Base-by-base conservation (phyloP, 2,329 filamentous ascomycete species). In the Alternaria infectoria region DNA sequence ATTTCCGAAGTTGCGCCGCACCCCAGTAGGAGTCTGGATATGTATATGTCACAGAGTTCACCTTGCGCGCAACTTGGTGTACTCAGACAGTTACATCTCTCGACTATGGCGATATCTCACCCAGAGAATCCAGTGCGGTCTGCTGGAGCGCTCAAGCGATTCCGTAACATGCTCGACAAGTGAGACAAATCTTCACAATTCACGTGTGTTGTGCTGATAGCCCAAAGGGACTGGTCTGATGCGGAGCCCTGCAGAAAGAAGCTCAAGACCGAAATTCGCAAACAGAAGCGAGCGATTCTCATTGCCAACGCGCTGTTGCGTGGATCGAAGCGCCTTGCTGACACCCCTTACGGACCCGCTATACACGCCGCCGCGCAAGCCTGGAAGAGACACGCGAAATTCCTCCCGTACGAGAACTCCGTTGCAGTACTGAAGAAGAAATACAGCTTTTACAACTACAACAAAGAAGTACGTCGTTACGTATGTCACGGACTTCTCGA, bases 1-100 rank as follows among this genome's bases (percentile, higher is more conserved):
- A 40, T 40, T 40, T 40, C 36, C n/a, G 36, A 40, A 17, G 36
- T 40, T 3, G 36, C 5, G 5, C 8, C n/a, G 15, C 15, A 40
- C 15, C 9, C 36, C n/a, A 5, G n/a, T 17, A 11, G 9, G 4
- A 40, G 36, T 40, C n/a, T 40, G 36, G 6, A 40, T 40, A 17
- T n/a, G 32, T 36, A 36, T 1, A 36, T 9, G 9, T 9, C 1
- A 17, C 36, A 4, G 9, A 17, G 15, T 40, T 40, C 36, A 40
- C 36, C 4, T 40, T 17, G 36, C n/a, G 32, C 32, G 1, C 32
- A 36, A 10, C 32, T 9, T 1, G 32, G 0, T 1, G 0, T 36
- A 0, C 15, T 5, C 32, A n/a, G 1, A 36, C 32, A n/a, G 0
- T 0, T 5, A n/a, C 32, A 36, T 36, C 4, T 36, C 15, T 36